These are phyloP conservation scores for Aureobasidium sp. DNA, from an alignment of 2,329 filamentous ascomycete species.

Conservation along the genomic window DNA sequence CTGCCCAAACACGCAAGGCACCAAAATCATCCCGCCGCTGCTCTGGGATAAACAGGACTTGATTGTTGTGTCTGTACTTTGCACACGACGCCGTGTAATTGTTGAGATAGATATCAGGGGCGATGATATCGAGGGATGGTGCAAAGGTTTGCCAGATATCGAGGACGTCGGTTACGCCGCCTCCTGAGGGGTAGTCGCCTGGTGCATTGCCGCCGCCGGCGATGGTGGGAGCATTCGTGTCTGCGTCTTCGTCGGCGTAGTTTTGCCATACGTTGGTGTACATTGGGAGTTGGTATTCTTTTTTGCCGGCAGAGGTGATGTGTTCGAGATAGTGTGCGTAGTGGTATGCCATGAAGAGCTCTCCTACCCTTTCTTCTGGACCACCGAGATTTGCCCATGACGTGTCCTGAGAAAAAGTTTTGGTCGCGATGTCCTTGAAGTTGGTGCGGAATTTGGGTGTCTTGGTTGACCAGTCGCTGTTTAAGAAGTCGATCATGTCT, in stretches of 20 bases:
- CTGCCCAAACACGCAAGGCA: constrained; percentile 37
- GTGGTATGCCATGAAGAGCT: constrained; percentile 45
- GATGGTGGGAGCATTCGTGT: constrained; percentile 31
- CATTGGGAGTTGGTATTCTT: constrained; percentile 36
- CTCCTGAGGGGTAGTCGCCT: constrained; percentile 45
- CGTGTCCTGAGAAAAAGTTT: constrained; percentile 14
- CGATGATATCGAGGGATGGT: constrained; percentile 39
- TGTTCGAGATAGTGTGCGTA: constrained; percentile 37
- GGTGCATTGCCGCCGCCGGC: constrained; percentile 39
- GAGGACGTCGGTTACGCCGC: constrained; percentile 35
- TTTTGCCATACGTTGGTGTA: constrained; percentile 45
- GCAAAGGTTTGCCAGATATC: constrained; percentile 42
- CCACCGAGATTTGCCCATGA: constrained; percentile 39
- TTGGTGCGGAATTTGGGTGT: too few species aligned
- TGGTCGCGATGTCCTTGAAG: too few species aligned
- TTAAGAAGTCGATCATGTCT: constrained; percentile 23
- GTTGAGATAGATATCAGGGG: constrained; percentile 45
- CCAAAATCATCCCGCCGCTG: constrained; percentile 45
- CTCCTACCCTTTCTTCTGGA: constrained; percentile 27
- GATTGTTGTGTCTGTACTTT: constrained; percentile 38
- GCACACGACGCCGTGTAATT: constrained; percentile 40
- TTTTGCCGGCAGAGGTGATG: constrained; percentile 37
- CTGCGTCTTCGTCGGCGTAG: constrained; percentile 30
- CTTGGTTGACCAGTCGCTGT: neutral
- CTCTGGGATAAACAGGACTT: constrained; percentile 48